Percentiles rank a stretch among this genome's conserved stretches.
phyloP scores from a whole-genome alignment of 2,329 filamentous ascomycete genomes.

The Trichoderma aggressivum region DNA sequence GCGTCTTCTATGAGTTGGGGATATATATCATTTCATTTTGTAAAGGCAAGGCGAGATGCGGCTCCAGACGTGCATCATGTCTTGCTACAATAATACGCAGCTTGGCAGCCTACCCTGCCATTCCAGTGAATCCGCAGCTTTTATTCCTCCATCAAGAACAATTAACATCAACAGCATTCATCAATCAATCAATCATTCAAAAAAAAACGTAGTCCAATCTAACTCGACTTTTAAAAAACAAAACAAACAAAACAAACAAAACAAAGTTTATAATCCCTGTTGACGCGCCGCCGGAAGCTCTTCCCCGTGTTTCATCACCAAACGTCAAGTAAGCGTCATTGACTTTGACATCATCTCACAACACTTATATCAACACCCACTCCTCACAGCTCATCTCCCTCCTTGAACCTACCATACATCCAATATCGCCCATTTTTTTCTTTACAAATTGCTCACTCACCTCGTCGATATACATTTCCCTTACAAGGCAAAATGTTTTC shows the following conservation, averaged over 20 bases:
- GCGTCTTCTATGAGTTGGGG: not conserved
- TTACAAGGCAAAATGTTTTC: constrained; percentile 13
- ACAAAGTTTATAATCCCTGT: not conserved
- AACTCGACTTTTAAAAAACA: not conserved
- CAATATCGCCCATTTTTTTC: too few relatives aligned
- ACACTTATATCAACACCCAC: not conserved
- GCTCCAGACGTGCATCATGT: not conserved
- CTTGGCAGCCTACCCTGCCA: not conserved
- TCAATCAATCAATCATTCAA: not conserved
- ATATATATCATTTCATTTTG: not conserved
- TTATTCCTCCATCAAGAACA: not conserved
- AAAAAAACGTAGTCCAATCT: not conserved
- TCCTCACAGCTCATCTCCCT: not conserved
- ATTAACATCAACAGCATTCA: not conserved
- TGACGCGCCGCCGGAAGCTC: not conserved
- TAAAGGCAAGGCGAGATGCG: not conserved
- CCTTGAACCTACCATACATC: not conserved
- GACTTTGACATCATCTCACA: not conserved
- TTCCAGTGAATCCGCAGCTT: not conserved
- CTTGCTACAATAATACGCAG: not conserved
- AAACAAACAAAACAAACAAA: not conserved
- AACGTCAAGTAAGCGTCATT: constrained; percentile 9
- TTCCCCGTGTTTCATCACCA: not conserved
- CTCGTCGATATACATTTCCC: not conserved
- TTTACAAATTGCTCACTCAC: too few relatives aligned